Base-by-base conservation (phyloP, 805 yeast genomes). In the Teunomyces gatunensis region DNA sequence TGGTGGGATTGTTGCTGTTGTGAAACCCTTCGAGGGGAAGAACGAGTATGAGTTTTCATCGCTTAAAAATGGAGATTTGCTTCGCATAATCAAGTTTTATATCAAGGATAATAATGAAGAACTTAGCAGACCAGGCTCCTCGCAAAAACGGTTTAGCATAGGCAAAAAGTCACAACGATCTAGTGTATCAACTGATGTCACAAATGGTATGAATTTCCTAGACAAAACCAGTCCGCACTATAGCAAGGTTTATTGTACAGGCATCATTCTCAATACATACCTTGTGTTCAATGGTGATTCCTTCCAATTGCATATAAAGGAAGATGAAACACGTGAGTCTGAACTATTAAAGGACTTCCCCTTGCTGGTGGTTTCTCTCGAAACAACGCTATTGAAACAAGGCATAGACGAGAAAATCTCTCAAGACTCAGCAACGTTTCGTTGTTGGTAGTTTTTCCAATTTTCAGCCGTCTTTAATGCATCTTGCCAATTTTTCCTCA, bases 381-480 rank as follows among this genome's bases (percentile, higher is more conserved):
- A 68, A 50, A 66, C 69, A 2, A 67, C 70, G 1, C 51, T 68
- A 3, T 48, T 67, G 32, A 48, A 47, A 40, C 40, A 47, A 21
- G 18, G 28, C 25, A 25, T 9, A 9, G 27, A 6, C 10, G 15
- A 27, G 5, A 20, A 17, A 15, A 7, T 11, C 3, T 10, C 6
- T 28, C 17, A 39, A 27, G 34, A 21, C 18, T 21, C 40, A 7
- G 25, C 13, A 6, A 12, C 25, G 23, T 47, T 23, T 7, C 29
- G 13, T 35, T 47, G 51, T 30, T 47, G 49, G 18, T 48, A 52
- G 12, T 51, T 57, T 47, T 67, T 68, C 77, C 75, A 73, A 43
- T 67, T 63, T 23, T 73, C 77, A 4, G 68, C 53, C 2, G 73
- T 66, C 40, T 59, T 60, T 47, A 69, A 57, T 0, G 77, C 74